These are phyloP conservation scores for Colletotrichum horii DNA, from an alignment of 2,329 filamentous ascomycete genomes.

Conservation along the genomic window DNA sequence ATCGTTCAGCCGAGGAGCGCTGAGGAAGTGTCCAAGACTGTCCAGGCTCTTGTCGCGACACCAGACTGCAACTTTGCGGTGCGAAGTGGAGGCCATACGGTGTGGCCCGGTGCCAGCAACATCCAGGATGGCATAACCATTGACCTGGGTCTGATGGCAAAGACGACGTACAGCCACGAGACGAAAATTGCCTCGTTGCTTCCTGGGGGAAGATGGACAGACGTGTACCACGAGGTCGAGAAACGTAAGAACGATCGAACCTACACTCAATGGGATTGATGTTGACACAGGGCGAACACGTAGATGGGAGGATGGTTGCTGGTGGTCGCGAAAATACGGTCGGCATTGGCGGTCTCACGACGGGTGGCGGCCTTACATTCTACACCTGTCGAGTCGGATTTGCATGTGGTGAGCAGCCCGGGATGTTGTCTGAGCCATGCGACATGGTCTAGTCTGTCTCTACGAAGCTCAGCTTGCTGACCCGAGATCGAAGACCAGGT, in stretches of 20 bases:
- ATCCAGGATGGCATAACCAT: conserved; percentile 47
- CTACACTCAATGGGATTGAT: not conserved
- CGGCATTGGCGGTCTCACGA: conserved; percentile 32
- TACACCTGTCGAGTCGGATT: conserved; percentile 28
- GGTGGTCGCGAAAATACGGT: conserved; percentile 21
- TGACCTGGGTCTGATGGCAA: conserved; percentile 28
- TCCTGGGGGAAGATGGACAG: not conserved
- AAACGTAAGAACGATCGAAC: not conserved
- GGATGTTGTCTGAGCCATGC: no score
- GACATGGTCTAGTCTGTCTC: no score
- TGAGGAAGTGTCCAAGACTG: conserved; percentile 25
- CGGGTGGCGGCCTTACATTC: conserved; percentile 29
- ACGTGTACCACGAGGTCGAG: not conserved
- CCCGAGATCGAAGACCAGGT: not conserved
- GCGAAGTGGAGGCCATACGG: not conserved
- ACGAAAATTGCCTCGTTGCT: not conserved
- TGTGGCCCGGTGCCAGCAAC: conserved; percentile 34
- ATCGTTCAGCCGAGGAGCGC: conserved; percentile 26
- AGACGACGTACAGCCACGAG: not conserved
- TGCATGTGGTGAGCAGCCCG: not conserved
- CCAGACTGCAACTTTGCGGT: not conserved
- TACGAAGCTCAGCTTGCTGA: not conserved
- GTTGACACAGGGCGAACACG: not conserved
- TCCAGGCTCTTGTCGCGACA: not conserved
- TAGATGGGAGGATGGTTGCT: not conserved